A percentile compares a stretch with the other conserved stretches of the same genome.
Conservation (phyloP, 768 basidiomycete species). For the Termitomyces sp. region DNA sequence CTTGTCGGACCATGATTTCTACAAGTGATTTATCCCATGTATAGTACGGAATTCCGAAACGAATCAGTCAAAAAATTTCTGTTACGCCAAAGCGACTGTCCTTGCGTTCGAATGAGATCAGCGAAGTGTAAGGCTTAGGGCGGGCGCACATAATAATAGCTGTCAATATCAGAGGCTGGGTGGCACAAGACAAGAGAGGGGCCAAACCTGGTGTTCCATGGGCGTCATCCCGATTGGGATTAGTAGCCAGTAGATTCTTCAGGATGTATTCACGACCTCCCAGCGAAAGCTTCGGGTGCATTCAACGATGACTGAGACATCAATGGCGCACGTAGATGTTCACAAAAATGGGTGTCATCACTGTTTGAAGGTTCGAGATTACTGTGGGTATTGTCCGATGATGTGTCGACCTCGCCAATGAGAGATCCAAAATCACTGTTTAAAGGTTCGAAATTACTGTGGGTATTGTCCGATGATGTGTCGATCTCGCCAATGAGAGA, state of each 20-base stretch:
- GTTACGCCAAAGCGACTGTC: neutral
- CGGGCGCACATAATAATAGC: neutral
- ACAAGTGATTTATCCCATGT: neutral
- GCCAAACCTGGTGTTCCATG: neutral
- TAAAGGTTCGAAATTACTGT: neutral
- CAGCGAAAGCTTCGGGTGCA: neutral
- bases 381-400: neutral
- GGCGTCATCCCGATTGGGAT: neutral
- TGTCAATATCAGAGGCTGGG: neutral
- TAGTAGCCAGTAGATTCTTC: neutral
- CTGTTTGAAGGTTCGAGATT: neutral
- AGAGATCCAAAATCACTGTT: neutral
- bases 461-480: neutral
- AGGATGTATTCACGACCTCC: neutral
- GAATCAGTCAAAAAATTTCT: neutral
- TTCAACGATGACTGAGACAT: neutral
- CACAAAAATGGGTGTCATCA: neutral
- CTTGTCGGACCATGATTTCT: neutral
- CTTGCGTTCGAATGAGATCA: neutral
- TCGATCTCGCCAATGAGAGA: neutral
- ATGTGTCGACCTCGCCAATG: neutral
- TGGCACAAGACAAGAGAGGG: neutral
- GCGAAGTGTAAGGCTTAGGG: neutral
- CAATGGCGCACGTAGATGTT: neutral
- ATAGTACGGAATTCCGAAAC: neutral